Evolutionary conservation across 2,329 filamentous ascomycete genomes (phyloP).

Genomic region (Colletotrichum navitas): DNA sequence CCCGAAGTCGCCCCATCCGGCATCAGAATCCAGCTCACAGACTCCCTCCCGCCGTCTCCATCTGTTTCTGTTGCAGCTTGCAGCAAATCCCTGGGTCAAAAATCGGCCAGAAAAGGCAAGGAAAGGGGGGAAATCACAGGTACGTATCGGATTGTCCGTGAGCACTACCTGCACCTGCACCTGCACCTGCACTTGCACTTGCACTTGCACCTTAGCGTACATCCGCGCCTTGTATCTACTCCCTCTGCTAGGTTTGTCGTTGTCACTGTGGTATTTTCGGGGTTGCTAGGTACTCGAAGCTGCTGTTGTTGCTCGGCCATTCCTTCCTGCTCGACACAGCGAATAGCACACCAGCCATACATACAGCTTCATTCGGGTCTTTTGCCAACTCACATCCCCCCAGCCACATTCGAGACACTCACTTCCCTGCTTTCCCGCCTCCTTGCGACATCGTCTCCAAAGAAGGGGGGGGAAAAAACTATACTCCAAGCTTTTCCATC

Average conservation of each 20-base stretch:
- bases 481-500: conserved; percentile 13
- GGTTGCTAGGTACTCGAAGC: conserved; percentile 3
- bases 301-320: conserved; percentile 34
- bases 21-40: conserved; percentile 36
- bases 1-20: conserved; percentile 31
- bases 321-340: conserved; percentile 30
- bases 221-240: neutral
- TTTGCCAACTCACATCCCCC: conserved; percentile 36
- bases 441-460: conserved; percentile 40
- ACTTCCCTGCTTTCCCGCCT: conserved; percentile 47
- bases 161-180: conserved; percentile 13
- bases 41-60: conserved; percentile 28
- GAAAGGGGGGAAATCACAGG: neutral
- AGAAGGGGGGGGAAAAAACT: neutral
- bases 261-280: conserved; percentile 13
- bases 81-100: conserved; percentile 30
- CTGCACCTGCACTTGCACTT: neutral
- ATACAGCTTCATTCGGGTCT: conserved; percentile 15
- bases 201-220: neutral
- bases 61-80: conserved; percentile 39
- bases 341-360: neutral
- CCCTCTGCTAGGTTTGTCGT: conserved; percentile 10
- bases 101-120: conserved; percentile 26
- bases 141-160: conserved; percentile 27
- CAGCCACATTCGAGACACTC: conserved; percentile 46